Evolutionary conservation across 805 yeast species (phyloP).

Genomic region (Lipomyces yamanashiensis): DNA sequence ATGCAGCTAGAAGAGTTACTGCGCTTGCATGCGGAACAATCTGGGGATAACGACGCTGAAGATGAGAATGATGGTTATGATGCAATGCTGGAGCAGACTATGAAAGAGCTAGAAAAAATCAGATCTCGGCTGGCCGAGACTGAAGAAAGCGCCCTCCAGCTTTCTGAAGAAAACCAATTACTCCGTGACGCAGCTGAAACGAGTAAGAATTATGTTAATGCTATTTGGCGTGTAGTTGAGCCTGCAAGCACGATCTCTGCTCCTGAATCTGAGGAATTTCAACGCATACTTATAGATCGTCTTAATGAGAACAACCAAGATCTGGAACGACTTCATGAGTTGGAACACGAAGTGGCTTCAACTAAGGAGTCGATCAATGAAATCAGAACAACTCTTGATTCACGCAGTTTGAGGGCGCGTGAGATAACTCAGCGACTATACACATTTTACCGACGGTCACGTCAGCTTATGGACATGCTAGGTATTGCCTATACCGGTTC

Average conservation of each 20-base stretch:
- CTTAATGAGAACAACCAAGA: background rate
- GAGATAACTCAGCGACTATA: slow-evolving; percentile 51
- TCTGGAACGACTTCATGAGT: slow-evolving; percentile 5
- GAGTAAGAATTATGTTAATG: background rate
- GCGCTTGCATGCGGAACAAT: slow-evolving; percentile 4
- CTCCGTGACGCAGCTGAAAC: background rate
- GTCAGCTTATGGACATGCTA: slow-evolving; percentile 28
- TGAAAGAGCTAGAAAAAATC: slow-evolving; percentile 6
- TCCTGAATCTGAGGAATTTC: slow-evolving; percentile 12
- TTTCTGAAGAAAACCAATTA: slow-evolving; percentile 7
- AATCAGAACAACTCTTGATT: slow-evolving; percentile 14
- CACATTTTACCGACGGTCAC: slow-evolving; percentile 41
- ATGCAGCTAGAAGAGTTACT: slow-evolving; percentile 11
- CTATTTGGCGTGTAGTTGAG: slow-evolving; percentile 2
- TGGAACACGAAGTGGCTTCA: slow-evolving; percentile 14
- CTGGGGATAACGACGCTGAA: background rate
- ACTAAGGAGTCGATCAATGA: background rate
- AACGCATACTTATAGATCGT: background rate
- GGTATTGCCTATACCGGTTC: slow-evolving; percentile 18
- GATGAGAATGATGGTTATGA: slow-evolving; percentile 8
- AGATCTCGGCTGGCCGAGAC: slow-evolving; percentile 12
- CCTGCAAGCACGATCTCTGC: slow-evolving; percentile 5
- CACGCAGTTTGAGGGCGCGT: slow-evolving; percentile 46
- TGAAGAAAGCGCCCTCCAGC: slow-evolving; percentile 2
- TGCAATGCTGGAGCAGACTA: slow-evolving; percentile 8